Base-by-base conservation (phyloP, 2,329 filamentous ascomycete species). In the Epicoccum sorghinum region DNA sequence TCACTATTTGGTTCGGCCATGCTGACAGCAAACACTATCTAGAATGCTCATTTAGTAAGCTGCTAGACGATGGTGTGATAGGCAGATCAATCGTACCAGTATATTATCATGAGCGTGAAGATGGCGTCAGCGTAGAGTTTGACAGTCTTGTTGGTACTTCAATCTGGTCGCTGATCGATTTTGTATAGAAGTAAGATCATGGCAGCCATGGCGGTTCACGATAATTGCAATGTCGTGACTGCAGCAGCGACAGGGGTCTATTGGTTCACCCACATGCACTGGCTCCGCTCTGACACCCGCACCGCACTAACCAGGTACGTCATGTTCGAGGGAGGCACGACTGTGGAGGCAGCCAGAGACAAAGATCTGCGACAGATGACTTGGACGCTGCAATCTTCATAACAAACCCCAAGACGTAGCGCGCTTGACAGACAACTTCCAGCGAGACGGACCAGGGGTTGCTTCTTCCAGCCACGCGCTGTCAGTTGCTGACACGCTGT, bases 1-100 rank as follows among this genome's bases (percentile, higher is more conserved):
- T 46, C 43, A 12, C 46, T 37, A 29, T 52, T 14, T 24, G 36
- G 25, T 35, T 55, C 55, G n/a, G 55, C 41, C 52, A 56, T 60
- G 18, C 3, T 44, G 25, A 10, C 6, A 29, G 27, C 27, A 29
- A 29, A 9, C 6, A 29, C 27, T 29, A 29, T 29, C 27, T 29
- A 29, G 9, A 29, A 29, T 18, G 27, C 27, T n/a, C 29, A 36
- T 36, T 42, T 37, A 45, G 52, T 35, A n/a, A 22, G 12, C 12
- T 18, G 13, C 5, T 36, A 6, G 0, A n/a, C 24, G 27, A 29
- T 29, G 27, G 27, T 29, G 9, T 9, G 9, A 24, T 41, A 6
- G 22, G 32, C 13, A 8, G 5, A 2, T n/a, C 10, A 18, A 23
- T 13, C 42, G 2, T 22, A 33, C 43, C 24, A 36, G 32, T 24